Evolutionary conservation across 441 rosid genomes (phyloP), one percentile per base, ranked within the genome.

Genomic region (Gossypium trilobum): DNA sequence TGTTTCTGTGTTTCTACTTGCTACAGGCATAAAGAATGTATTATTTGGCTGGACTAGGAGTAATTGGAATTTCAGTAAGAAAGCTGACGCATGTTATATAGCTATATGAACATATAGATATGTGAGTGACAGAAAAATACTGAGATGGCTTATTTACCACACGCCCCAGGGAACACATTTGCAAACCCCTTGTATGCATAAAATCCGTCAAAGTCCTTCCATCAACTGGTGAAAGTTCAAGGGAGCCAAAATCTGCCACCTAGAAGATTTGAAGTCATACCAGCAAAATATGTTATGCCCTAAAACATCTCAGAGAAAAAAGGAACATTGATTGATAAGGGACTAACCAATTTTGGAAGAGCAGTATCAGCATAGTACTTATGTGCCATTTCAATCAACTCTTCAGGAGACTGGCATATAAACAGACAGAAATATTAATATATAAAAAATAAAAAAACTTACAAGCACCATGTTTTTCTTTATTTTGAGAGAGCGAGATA

Each of bases 191-290:
- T 63, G 95, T 88, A 75, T 89, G 95, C 92, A 88, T 89, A 81
- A 89, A 89, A 79, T 89, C 92, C 51, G 95, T 89, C 83, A 89
- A 79, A 74, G 95, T 89, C 83, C 89, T 87, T 71, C 95, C 95
- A 70, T 89, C 95, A 0, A 89, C 95, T 1, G 95, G 95, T 59
- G 95, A 89, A 80, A 89, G 92, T 81, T 89, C 95, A 50, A 89
- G 92, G 77, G 95, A 89, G 75, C 89, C 95, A 82, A 89, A 89
- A 83, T 89, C 95, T 78, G 92, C 92, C 78, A 89, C 95, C 95
- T 89, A 77, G 74, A 69, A 70, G 73, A 70, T 63, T 68, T 72
- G 54, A 73, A 66, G 72, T 63, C 60, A 82, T 20, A 67, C 42
- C 69, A 79, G 67, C 46, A 13, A 48, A 27, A 70, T 57, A 77